Base-by-base conservation (phyloP, 352 stramenopile genomes). In the Phytophthora meadii region DNA sequence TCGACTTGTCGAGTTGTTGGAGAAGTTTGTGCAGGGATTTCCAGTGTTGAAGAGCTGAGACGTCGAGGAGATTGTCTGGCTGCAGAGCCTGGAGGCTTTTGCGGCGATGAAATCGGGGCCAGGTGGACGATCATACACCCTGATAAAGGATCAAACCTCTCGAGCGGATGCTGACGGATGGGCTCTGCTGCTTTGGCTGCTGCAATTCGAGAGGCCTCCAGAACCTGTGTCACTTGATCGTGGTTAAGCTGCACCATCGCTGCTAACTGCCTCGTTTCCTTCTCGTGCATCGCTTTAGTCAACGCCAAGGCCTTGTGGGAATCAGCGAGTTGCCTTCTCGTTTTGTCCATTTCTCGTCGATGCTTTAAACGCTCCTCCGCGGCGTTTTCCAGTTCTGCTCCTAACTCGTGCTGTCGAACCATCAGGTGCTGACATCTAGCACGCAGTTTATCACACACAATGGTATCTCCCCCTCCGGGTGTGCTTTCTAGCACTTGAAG, bases 261-360 rank as follows among this genome's bases (percentile, higher is more conserved):
- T 37, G 80, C 68, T 3, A 92, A 71, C 46, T 90, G 83, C 54
- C 76, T 81, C 54, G 76, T 88, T 61, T 92, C 83, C 36, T 88
- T 88, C 4, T 88, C 73, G 34, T 92, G 77, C 83, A 92, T 92
- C 6, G 81, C 77, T 19, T 71, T 69, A 4, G 83, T 92, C 54
- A 92, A 60, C 2, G 63, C 48, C 12, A 89, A 59, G 7, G 74
- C 74, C 9, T 77, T 73, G 24, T 84, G 65, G n/a, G 62, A 45
- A 0, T 54, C 49, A 9, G 80, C 72, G 0, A 90, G 61, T 27
- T 80, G 70, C 0, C 61, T 45, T 12, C 74, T 68, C 40, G 76
- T 65, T 40, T 73, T 66, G 0, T 59, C 42, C 11, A 82, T 67
- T 0, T 85, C 77, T 47, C 63, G 79, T n/a, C 68, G 70, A 56